Evolutionary conservation across 352 stramenopile genomes (phyloP), one percentile per base, ranked within the genome.

Genomic region (Phytophthora hybrid): DNA sequence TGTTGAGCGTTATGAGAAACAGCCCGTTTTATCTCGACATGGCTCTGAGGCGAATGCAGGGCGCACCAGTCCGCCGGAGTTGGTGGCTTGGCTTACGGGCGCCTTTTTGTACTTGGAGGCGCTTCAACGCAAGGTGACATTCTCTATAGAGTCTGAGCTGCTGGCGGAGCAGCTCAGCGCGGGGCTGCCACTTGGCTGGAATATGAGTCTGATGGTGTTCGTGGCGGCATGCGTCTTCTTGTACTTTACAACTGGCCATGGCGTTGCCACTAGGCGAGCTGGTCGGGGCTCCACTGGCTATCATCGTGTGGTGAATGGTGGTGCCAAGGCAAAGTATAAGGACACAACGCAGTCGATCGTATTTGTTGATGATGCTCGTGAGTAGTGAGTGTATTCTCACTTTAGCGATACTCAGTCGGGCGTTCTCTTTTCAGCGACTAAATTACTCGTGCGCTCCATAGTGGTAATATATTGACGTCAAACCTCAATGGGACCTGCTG

Each of bases 311-410:
- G 63, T 77, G 5, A 83, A 74, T 66, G 64, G 69, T n/a, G 67
- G 63, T 23, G 46, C 71, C 47, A 82, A 89, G 65, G 54, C 60
- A 55, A 82, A 90, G 73, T 77, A 74, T 58, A 64, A 80, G 57
- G 54, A 80, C 41, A 82, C 82, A 10, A 92, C 84, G 2, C 83
- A 83, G 53, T 79, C 87, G 10, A 90, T 93, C 46, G 46, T 86
- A 34, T 93, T 93, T 73, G 71, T 93, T 19, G 84, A 92, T 66
- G 87, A 93, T 69, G 84, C 87, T 59, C 89, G 84, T 47, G 83
- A 93, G 70, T 93, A 84, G 66, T 59, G 44, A 10, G 10, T 5
- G 34, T 41, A 13, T 19, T 37, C 14, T 44, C 44, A 66, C 59
- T 41, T 54, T n/a, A 21, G 21, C 11, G 19, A 63, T 14, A 16